Percentiles rank a stretch among this genome's conserved stretches.
phyloP scores from a whole-genome alignment of 202 grass and related monocot species.

The Eragrostis tef region DNA sequence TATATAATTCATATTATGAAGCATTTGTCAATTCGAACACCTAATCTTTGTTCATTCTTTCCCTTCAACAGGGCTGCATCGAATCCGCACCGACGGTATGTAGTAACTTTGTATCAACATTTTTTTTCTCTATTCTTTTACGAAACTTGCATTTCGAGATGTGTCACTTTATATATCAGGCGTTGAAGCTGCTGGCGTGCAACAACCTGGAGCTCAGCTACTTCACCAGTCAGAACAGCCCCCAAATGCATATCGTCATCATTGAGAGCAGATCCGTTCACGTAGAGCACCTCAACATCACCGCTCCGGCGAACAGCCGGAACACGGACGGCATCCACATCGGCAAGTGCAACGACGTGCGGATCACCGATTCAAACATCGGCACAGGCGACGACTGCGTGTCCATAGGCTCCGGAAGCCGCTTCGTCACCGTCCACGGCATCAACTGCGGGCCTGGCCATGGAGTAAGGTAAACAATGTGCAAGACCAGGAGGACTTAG shows the following conservation, averaged over 20 bases:
- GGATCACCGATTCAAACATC: slow-evolving; percentile 23
- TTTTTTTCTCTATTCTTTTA: too few species aligned
- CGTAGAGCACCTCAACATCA: slow-evolving; percentile 32
- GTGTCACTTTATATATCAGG: background rate
- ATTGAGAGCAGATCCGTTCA: background rate
- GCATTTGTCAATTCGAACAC: background rate
- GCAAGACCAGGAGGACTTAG: background rate
- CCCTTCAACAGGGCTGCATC: slow-evolving; percentile 19
- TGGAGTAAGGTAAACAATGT: slow-evolving; percentile 43
- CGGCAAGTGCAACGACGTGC: slow-evolving; percentile 22
- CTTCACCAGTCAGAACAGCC: slow-evolving; percentile 39
- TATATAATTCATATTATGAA: background rate
- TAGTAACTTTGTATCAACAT: background rate
- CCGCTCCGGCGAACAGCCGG: slow-evolving; percentile 52
- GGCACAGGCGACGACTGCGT: slow-evolving; percentile 66
- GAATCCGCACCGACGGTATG: slow-evolving; percentile 39
- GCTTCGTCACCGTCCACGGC: slow-evolving; percentile 44
- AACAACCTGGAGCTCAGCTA: slow-evolving; percentile 24
- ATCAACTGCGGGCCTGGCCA: slow-evolving; percentile 59
- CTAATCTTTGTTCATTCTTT: background rate
- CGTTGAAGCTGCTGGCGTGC: slow-evolving; percentile 40
- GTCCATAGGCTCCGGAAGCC: slow-evolving; percentile 50
- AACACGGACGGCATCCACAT: slow-evolving; percentile 72
- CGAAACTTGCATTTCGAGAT: background rate
- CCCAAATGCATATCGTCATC: slow-evolving; percentile 54